Conservation (phyloP, 768 basidiomycete genomes). For the Cystobasidium tubakii region DNA sequence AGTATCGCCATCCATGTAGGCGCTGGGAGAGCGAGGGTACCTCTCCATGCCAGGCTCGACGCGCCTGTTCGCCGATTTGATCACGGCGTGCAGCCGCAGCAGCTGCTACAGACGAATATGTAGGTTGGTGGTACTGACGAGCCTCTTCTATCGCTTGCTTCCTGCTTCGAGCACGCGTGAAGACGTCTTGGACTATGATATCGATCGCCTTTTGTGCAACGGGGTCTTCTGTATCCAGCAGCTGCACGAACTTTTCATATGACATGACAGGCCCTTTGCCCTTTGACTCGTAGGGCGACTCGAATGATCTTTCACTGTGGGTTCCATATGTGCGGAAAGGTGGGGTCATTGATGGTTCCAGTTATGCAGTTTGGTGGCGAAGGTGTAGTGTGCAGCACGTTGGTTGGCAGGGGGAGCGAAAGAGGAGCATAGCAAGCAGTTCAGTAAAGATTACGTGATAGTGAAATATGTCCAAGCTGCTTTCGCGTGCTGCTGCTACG, state of each 20-base stretch:
- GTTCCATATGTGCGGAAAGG: neutral
- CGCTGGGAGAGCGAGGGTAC: neutral
- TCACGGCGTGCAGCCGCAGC: neutral
- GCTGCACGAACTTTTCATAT: slow-evolving; percentile 28
- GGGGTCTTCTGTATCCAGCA: slow-evolving; percentile 10
- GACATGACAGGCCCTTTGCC: slow-evolving; percentile 12
- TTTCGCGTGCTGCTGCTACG: too few species aligned
- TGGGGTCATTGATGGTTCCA: neutral
- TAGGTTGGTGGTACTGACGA: slow-evolving; percentile 15
- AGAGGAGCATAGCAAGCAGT: too few species aligned
- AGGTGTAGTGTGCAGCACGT: neutral
- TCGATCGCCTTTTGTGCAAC: slow-evolving; percentile 19
- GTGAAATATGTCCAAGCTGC: too few species aligned
- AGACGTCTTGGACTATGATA: slow-evolving; percentile 20
- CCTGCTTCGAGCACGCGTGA: slow-evolving; percentile 7
- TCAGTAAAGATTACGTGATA: too few species aligned
- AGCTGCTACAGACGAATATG: slow-evolving; percentile 1
- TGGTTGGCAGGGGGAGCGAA: too few species aligned
- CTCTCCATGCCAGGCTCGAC: neutral
- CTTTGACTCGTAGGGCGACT: slow-evolving; percentile 7
- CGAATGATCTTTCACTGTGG: slow-evolving; percentile 3
- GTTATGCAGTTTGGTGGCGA: neutral
- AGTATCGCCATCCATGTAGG: neutral
- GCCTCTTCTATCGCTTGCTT: slow-evolving; percentile 1
- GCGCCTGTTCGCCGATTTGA: neutral